Evolutionary conservation across 2,329 filamentous ascomycete species (phyloP), one percentile per base, ranked within the genome.

Genomic region (Cadophora gregata): DNA sequence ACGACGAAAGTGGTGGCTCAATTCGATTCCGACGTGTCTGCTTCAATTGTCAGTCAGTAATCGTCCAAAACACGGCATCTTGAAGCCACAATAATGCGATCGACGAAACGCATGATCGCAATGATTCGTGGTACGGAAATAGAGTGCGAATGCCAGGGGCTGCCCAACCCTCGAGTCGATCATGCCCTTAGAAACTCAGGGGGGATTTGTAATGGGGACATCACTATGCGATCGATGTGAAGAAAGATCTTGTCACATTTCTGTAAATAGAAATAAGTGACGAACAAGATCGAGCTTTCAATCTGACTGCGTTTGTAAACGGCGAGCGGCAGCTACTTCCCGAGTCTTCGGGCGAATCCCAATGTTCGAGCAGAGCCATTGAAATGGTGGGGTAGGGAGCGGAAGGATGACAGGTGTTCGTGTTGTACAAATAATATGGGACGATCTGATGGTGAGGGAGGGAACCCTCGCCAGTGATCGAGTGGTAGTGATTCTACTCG

Each of bases 81-180:
- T 51, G 59, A 66, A 60, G 48, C 59, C 42, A 67, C 51, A 59
- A 62, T 38, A 69, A 72, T 68, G 69, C 67, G 64, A 72, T 70
- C 66, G 58, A 62, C 69, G 63, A 71, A 73, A 72, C 64, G 69
- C 67, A 71, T 70, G 55, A 67, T 60, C 59, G 70, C 66, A 67
- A 67, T 27, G 47, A 33, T 56, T 65, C 51, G 70, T 63, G 51
- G 36, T 64, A 70, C 69, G 65, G 71, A 70, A 73, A 69, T 71
- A 72, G 70, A 72, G 27, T 53, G 42, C 51, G 31, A 25, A 36
- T 36, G 51, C 27, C 62, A 59, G 48, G 63, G 58, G 29, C 4
- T 19, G 19, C 16, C 21, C 36, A 59, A 59, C 56, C 69, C 69
- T 47, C 61, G 64, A 69, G 69, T 19, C 63, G 69, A 72, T 72